phyloP scores from a whole-genome alignment of 768 basidiomycete genomes.

The Tylopilus felleus region DNA sequence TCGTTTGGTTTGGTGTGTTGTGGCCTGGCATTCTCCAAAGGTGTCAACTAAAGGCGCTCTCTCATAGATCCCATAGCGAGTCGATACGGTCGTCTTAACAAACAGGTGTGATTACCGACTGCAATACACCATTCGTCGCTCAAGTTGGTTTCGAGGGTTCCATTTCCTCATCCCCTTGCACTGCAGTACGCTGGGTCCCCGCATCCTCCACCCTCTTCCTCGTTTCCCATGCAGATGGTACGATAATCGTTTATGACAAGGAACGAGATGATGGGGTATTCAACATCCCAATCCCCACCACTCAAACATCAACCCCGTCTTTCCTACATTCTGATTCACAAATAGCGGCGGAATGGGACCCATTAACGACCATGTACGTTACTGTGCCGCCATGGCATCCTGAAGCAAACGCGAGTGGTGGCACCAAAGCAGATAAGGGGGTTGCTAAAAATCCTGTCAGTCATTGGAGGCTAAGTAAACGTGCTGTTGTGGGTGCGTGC shows the following conservation, averaged over 20 bases:
- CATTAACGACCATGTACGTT: slow-evolving; percentile 69
- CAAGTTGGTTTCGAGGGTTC: slow-evolving; percentile 49
- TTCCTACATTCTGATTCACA: slow-evolving; percentile 27
- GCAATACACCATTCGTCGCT: slow-evolving; percentile 6
- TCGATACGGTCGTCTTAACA: slow-evolving; percentile 84
- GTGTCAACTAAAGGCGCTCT: slow-evolving; percentile 3
- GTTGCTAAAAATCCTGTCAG: slow-evolving; percentile 83
- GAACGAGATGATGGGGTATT: slow-evolving; percentile 86
- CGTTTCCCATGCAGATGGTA: slow-evolving; percentile 85
- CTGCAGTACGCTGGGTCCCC: slow-evolving; percentile 90
- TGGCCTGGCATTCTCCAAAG: neutral
- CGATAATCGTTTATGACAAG: slow-evolving; percentile 86
- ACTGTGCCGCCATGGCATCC: slow-evolving; percentile 89
- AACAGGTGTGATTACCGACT: slow-evolving; percentile 50
- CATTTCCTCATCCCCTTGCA: slow-evolving; percentile 77
- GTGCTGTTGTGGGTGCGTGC: slow-evolving; percentile 65
- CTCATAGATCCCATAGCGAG: slow-evolving; percentile 69
- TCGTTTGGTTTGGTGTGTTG: slow-evolving; percentile 87
- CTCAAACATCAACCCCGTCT: slow-evolving; percentile 25
- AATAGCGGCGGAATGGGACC: slow-evolving; percentile 63
- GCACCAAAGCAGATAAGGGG: slow-evolving; percentile 56
- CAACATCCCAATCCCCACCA: slow-evolving; percentile 52
- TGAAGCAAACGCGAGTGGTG: slow-evolving; percentile 35
- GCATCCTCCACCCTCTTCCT: slow-evolving; percentile 76
- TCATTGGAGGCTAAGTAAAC: slow-evolving; percentile 79